These are phyloP conservation scores for Parathielavia appendiculata DNA, from an alignment of 495 filamentous ascomycete genomes.

Conservation along the genomic window DNA sequence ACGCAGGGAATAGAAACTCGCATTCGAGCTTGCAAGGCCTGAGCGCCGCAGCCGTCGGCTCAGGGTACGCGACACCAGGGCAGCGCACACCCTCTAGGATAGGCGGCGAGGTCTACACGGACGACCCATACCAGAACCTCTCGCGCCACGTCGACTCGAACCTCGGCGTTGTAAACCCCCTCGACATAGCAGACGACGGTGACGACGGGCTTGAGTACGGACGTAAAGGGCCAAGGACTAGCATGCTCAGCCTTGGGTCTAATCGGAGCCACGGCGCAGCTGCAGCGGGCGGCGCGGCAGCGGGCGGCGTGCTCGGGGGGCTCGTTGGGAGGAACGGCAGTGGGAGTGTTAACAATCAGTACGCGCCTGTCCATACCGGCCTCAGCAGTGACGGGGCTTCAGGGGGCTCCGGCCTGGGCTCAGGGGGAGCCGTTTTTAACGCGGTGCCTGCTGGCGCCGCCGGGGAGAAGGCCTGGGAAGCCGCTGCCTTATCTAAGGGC, in stretches of 20 bases:
- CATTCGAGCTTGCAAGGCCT: constrained; percentile 26
- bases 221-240: constrained; percentile 40
- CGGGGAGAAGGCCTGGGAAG: constrained; percentile 54
- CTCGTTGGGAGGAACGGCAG: constrained; percentile 37
- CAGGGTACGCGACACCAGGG: constrained; percentile 25
- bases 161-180: constrained; percentile 62
- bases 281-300: constrained; percentile 37
- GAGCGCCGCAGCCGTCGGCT: constrained; percentile 12
- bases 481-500: constrained; percentile 41
- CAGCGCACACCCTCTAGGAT: constrained; percentile 28
- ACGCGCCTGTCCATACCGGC: constrained; percentile 37
- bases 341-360: constrained; percentile 35
- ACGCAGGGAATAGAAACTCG: constrained; percentile 12
- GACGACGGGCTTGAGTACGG: constrained; percentile 67
- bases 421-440: constrained; percentile 23
- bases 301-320: constrained; percentile 52
- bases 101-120: constrained; percentile 30
- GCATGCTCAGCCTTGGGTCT: constrained; percentile 49
- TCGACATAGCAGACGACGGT: constrained; percentile 77
- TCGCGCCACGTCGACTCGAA: constrained; percentile 53
- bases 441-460: constrained; percentile 15
- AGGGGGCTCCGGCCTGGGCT: constrained; percentile 2
- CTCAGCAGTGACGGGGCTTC: constrained; percentile 23
- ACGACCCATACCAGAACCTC: constrained; percentile 50
- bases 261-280: constrained; percentile 31